These are phyloP conservation scores for Porpolomopsis calyptriformis DNA, from an alignment of 768 basidiomycete species.

Conservation along the genomic window DNA sequence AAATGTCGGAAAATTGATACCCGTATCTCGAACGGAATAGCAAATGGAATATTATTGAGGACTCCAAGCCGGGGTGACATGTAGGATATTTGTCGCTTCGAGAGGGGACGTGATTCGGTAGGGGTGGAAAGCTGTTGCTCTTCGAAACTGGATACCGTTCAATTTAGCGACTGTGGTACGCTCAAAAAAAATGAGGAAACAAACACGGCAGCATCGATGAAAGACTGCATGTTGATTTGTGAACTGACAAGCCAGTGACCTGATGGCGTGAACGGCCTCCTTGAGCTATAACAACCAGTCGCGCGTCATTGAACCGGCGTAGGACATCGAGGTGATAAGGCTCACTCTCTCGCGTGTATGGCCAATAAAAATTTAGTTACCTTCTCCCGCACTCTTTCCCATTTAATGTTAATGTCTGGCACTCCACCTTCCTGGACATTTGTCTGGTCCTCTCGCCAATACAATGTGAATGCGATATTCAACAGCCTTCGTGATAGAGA, in stretches of 20 bases:
- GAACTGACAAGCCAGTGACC: conserved; percentile 74
- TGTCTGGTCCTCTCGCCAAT: conserved; percentile 34
- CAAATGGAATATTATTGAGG: conserved; percentile 92
- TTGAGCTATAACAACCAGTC: conserved; percentile 42
- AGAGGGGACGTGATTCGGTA: conserved; percentile 21
- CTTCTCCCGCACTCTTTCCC: conserved; percentile 65
- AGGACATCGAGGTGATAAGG: conserved; percentile 10
- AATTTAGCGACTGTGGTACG: conserved; percentile 1
- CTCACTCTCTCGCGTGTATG: conserved; percentile 85
- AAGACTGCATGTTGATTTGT: conserved; percentile 40
- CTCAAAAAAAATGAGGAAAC: conserved; percentile 18
- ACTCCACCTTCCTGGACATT: conserved; percentile 16
- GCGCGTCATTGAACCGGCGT: conserved; percentile 7
- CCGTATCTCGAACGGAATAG: conserved; percentile 87
- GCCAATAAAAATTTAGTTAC: conserved; percentile 70
- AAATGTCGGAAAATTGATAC: conserved; percentile 85
- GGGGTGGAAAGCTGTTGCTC: conserved; percentile 41
- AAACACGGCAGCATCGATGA: conserved; percentile 81
- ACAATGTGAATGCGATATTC: conserved; percentile 73
- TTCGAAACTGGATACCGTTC: conserved; percentile 39
- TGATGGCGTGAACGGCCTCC: conserved; percentile 69
- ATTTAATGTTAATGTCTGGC: conserved; percentile 32
- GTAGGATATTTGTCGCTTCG: conserved; percentile 62
- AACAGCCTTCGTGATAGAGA: conserved; percentile 68
- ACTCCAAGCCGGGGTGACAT: conserved; percentile 82